Base-by-base conservation (phyloP, 306 rosid species). In the Lithocarpus polystachyus region DNA sequence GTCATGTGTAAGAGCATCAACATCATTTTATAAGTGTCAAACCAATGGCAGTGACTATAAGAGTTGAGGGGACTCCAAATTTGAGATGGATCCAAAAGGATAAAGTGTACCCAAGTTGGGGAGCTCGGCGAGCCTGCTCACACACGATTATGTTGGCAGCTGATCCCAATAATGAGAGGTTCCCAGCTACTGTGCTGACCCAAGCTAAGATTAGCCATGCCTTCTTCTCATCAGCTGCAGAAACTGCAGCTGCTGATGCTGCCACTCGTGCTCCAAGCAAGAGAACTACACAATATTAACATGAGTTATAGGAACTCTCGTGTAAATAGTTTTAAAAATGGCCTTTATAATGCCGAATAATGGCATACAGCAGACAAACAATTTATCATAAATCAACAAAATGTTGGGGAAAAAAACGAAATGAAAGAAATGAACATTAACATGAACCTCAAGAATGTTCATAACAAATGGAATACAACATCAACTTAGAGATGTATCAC, bases 171-270 rank as follows among this genome's bases (percentile, higher is more conserved):
- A 94, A 80, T 18, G 97, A 91, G 1, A 94, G 85, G 76, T 92
- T 95, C 54, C 95, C 98, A 15, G 98, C 96, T 3, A 95, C 80
- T 0, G 96, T 95, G 87, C 98, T 95, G 14, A 87, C 91, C 97
- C 97, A 95, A 55, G 99, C 98, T 84, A 92, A 76, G 5, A 95
- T 85, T 7, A 95, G 89, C 99, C 98, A 95, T 60, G 97, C 95
- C 80, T 85, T 93, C 75, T 90, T 90, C 86, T 89, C 92, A 1
- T 90, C 82, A 2, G 51, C 79, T 37, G 6, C 43, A 37, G 43
- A 37, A 37, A 37, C 9, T 37, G 43, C 43, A 37, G 43, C 43
- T 1, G 94, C 97, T 3, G 97, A 89, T 29, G 97, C 90, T 23
- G 97, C 95, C 31, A 94, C 89, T 60, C 90, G 74, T 22, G 68